These are phyloP conservation scores for Scutellaria baicalensis DNA, from an alignment of 257 asterid species.

Conservation along the genomic window DNA sequence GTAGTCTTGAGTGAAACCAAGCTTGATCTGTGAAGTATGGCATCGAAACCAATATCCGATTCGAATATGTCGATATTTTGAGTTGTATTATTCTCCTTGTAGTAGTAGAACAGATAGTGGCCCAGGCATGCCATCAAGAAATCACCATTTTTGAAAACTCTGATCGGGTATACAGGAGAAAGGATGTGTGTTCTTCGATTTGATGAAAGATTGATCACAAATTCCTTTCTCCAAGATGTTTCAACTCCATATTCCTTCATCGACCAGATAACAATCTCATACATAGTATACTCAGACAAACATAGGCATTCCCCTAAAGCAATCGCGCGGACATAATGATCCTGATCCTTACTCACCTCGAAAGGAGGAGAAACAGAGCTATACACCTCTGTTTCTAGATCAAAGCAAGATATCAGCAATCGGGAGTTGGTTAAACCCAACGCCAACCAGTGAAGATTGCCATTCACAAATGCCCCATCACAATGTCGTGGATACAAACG, in stretches of 20 bases:
- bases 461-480: conserved; percentile 22
- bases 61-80: not conserved
- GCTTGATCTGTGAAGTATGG: conserved; percentile 14
- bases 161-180: conserved; percentile 11
- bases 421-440: not conserved
- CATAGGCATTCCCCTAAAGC: conserved; percentile 14
- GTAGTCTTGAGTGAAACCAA: conserved; percentile 27
- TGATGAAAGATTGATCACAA: conserved; percentile 24
- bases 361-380: conserved; percentile 10
- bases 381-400: conserved; percentile 26
- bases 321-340: not conserved
- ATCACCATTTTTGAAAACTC: conserved; percentile 29
- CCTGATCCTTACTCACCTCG: not conserved
- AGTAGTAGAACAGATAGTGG: conserved; percentile 14
- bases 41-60: not conserved
- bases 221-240: too few species aligned
- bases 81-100: conserved; percentile 5
- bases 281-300: conserved; percentile 16
- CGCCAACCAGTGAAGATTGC: conserved; percentile 35
- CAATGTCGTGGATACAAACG: not conserved
- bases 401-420: conserved; percentile 22
- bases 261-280: conserved; percentile 30
- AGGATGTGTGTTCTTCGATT: not conserved
- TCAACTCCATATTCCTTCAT: conserved; percentile 39
- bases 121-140: conserved; percentile 27